Evolutionary conservation across 2,329 filamentous ascomycete genomes (phyloP).

Genomic region (Aspergillus sp.): DNA sequence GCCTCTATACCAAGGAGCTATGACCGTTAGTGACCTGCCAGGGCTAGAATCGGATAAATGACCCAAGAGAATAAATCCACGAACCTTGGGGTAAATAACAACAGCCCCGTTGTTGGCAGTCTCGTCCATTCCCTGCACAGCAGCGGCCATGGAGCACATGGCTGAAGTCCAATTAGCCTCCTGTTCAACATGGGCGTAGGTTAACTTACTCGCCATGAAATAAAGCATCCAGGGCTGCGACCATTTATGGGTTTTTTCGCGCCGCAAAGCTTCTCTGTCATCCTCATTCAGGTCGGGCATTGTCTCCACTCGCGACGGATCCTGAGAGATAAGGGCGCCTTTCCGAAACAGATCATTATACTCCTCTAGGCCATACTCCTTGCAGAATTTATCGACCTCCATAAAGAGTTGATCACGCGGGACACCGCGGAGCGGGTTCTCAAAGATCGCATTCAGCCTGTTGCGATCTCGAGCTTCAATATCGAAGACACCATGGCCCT

Average conservation of each 20-base stretch:
- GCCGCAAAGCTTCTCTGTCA: constrained; percentile 43
- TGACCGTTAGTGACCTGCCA: background rate
- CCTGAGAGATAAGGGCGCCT: constrained; percentile 53
- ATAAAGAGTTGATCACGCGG: constrained; percentile 53
- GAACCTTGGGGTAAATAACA: constrained; percentile 34
- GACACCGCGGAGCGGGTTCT: constrained; percentile 58
- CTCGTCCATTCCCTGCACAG: constrained; percentile 56
- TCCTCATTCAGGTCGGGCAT: constrained; percentile 48
- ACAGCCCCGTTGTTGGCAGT: constrained; percentile 51
- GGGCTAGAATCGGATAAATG: background rate
- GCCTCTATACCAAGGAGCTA: constrained; percentile 16
- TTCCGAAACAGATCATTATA: constrained; percentile 52
- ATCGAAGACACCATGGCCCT: constrained; percentile 21
- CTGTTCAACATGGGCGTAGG: background rate
- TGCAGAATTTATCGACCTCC: constrained; percentile 57
- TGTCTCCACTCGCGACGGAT: constrained; percentile 50
- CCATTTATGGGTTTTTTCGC: constrained; percentile 53
- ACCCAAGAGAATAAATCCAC: background rate
- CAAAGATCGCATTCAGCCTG: constrained; percentile 41
- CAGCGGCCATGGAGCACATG: constrained; percentile 55
- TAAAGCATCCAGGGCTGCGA: constrained; percentile 51
- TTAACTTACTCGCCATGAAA: constrained; percentile 41
- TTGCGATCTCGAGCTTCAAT: constrained; percentile 23
- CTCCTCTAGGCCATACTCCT: constrained; percentile 49
- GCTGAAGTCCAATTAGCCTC: constrained; percentile 18